Evolutionary conservation across 1,139 yeast species (phyloP), one percentile per base, ranked within the genome.

Genomic region (Geotrichum fermentans): DNA sequence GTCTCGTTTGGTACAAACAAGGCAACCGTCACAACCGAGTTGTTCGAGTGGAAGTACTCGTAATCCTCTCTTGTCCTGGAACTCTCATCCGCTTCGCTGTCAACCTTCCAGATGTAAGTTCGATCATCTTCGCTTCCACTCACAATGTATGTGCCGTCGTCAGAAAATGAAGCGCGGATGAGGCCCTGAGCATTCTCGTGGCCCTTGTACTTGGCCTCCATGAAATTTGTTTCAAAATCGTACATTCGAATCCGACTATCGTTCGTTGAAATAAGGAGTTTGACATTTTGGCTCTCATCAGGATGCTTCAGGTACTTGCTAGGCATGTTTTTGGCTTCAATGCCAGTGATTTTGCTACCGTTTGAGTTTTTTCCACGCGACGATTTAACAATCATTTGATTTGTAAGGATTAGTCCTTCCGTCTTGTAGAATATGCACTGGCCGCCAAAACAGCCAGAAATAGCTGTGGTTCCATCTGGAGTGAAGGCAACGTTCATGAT

Each of bases 401-500:
- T 71, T 8, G 75, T 68, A 8, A 75, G 62, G 49, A 75, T 77
- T 33, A 90, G 70, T 0, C 87, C 89, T 44, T 78, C 75, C 0
- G 94, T 82, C 53, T 80, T 81, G 55, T 86, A 66, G 4, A 82
- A 73, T 45, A 75, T 71, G 26, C 88, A 69, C 21, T 78, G 73
- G 0, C 97, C 97, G 56, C 80, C 79, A 60, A 88, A 86, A 4
- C 95, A 89, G 4, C 97, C 97, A 1, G 82, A 82, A 46, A 84
- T 71, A 24, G 86, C 74, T 43, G 74, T 69, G 22, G 72, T 69
- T 0, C 95, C 95, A 58, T 79, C 79, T 0, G 92, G 89, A 0
- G 88, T 74, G 56, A 86, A 80, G 1, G 77, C 75, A 32, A 83
- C 73, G 1, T 94, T 86, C 0, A 95, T 85, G 11, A 86, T 77